Percentiles rank a stretch among this genome's conserved stretches.
Evolutionary conservation across 257 asterid species (phyloP).

Genomic region (Leonotis leonurus): DNA sequence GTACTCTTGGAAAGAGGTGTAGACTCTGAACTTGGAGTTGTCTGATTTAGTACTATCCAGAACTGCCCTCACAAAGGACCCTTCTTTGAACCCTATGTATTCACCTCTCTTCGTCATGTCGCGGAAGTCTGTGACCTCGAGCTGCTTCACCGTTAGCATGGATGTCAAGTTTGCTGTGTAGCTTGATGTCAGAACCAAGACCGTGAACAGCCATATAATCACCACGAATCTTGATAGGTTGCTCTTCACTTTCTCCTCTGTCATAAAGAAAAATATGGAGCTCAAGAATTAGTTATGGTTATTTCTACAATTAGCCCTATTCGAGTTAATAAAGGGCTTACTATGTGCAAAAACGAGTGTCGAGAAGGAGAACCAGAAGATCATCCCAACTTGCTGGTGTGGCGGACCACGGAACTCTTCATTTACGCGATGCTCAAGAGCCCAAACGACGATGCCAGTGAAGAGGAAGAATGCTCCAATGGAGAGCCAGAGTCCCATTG

Average conservation of each 20-base stretch:
- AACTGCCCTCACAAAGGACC: constrained; percentile 27
- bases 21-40: constrained; percentile 24
- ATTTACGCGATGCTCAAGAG: constrained; percentile 42
- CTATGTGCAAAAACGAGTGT: constrained; percentile 48
- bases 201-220: constrained; percentile 48
- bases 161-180: constrained; percentile 56
- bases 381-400: constrained; percentile 39
- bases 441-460: constrained; percentile 48
- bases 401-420: constrained; percentile 43
- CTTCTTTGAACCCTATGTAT: constrained; percentile 35
- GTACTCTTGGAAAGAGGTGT: constrained; percentile 27
- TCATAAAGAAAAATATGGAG: not conserved
- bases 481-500: constrained; percentile 37
- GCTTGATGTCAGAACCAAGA: constrained; percentile 47
- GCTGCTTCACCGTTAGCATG: constrained; percentile 49
- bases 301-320: too few species aligned
- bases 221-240: constrained; percentile 48
- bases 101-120: constrained; percentile 32
- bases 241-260: constrained; percentile 51
- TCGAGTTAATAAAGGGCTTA: constrained; percentile 23
- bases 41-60: constrained; percentile 13
- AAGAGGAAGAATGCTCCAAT: constrained; percentile 35
- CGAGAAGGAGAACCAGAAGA: constrained; percentile 51
- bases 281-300: not conserved
- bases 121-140: constrained; percentile 19